Conservation (phyloP, 768 basidiomycete species). For the Butyriboletus loyo region DNA sequence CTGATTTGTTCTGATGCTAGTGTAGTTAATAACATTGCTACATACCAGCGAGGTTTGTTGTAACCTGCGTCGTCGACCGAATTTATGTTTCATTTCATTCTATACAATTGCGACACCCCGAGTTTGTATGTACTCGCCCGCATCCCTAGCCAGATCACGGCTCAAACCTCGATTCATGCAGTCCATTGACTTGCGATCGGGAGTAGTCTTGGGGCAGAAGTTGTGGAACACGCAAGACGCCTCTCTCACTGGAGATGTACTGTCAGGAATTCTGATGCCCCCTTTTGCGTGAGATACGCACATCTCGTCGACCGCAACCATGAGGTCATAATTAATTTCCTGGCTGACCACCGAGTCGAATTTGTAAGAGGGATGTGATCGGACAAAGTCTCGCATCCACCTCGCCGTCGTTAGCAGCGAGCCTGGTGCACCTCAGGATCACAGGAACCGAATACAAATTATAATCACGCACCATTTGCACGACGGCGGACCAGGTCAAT, state of each 20-base stretch:
- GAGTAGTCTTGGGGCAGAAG: conserved; percentile 63
- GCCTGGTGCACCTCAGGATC: conserved; percentile 42
- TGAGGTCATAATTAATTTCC: conserved; percentile 92
- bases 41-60: too few relatives aligned
- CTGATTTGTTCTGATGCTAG: too few relatives aligned
- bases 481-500: conserved; percentile 74
- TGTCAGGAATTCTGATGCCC: background rate
- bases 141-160: conserved; percentile 4
- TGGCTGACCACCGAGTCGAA: conserved; percentile 89
- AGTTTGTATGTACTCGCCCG: conserved; percentile 5
- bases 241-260: conserved; percentile 54
- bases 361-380: conserved; percentile 87
- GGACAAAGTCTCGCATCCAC: conserved; percentile 93
- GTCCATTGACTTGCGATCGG: conserved; percentile 26
- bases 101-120: background rate
- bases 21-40: too few relatives aligned
- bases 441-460: background rate
- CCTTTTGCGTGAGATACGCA: conserved; percentile 40
- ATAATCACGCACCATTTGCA: conserved; percentile 62
- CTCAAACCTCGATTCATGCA: conserved; percentile 28
- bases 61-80: background rate
- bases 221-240: conserved; percentile 56
- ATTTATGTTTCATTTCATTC: background rate
- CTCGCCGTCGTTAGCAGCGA: conserved; percentile 81
- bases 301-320: conserved; percentile 89